Evolutionary conservation across 768 basidiomycete species (phyloP).

Genomic region (Macrolepiota fuliginosa): DNA sequence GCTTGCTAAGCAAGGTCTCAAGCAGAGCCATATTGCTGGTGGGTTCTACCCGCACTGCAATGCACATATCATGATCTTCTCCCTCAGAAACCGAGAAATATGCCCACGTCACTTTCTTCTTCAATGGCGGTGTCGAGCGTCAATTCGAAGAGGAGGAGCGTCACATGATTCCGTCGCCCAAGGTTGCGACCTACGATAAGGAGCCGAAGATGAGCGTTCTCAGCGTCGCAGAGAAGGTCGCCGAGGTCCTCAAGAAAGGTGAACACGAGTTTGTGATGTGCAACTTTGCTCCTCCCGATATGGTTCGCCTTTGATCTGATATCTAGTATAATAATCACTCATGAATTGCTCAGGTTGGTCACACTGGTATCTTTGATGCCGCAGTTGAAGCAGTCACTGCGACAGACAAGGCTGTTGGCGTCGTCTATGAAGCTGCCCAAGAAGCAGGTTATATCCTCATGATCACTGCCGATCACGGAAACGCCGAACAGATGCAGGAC

Average conservation of each 20-base stretch:
- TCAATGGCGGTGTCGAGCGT: constrained; percentile 95
- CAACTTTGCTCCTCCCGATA: constrained; percentile 96
- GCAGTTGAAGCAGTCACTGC: constrained; percentile 84
- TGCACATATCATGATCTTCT: not conserved
- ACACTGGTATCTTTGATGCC: constrained; percentile 89
- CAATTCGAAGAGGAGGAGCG: constrained; percentile 83
- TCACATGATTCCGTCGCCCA: constrained; percentile 87
- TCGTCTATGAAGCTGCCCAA: constrained; percentile 82
- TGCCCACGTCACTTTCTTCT: constrained; percentile 97
- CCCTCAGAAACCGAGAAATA: constrained; percentile 90
- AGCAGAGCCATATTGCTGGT: constrained; percentile 90
- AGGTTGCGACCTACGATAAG: constrained; percentile 92
- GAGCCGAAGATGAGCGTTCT: constrained; percentile 89
- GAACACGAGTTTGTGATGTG: constrained; percentile 93
- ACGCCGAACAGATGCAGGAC: constrained; percentile 94
- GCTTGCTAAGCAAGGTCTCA: constrained; percentile 74
- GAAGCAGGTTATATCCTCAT: constrained; percentile 84
- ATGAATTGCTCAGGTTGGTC: constrained; percentile 62
- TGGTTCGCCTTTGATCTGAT: constrained; percentile 48
- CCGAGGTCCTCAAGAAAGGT: constrained; percentile 67
- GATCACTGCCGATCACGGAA: constrained; percentile 93
- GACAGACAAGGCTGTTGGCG: constrained; percentile 90
- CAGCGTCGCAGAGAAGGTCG: constrained; percentile 89
- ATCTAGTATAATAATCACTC: not conserved
- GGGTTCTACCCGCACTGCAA: constrained; percentile 9